Evolutionary conservation across 208 protist species (phyloP), one percentile per base, ranked within the genome.

Genomic region (Sergeia podlipaevii): DNA sequence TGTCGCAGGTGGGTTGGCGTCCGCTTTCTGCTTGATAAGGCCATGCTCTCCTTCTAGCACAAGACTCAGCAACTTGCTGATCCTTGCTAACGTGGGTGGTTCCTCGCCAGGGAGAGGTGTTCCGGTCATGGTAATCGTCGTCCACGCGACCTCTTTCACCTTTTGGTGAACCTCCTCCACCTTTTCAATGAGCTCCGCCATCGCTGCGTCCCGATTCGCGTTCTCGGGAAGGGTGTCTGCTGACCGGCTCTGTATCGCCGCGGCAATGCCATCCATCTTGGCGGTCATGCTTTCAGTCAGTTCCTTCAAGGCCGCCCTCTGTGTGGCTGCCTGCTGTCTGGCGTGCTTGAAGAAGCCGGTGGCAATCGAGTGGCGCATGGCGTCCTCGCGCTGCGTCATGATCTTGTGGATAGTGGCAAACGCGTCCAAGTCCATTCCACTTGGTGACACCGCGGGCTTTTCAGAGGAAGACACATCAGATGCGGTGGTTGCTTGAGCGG

Each of bases 301-400:
- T 10, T 34, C 0, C 10, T 30, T 28, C 4, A 21, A 36, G 11
- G 23, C 46, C n/a, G n/a, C n/a, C n/a, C n/a, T n/a, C n/a, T n/a
- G n/a, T n/a, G n/a, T n/a, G n/a, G n/a, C n/a, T n/a, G n/a, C n/a
- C n/a, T 48, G 13, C 13, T 37, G 43, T 48, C 24, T 53, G 10
- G 17, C 20, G 8, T 27, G 17, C 24, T 53, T 10, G 17, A 44
- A 53, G 27, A 44, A n/a, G n/a, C n/a, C n/a, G 17, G 80, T 78
- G 45, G 72, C 77, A 4, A 82, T 70, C 4, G 85, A 57, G 46
- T 85, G 76, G 33, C 70, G 61, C 0, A 74, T 85, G 29, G 77
- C 79, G 38, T 85, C 76, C 53, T 89, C 77, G 53, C 85, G 80
- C 8, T 70, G 77, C 20, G 66, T 60, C 24, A 68, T 69, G 23